A percentile compares a stretch with the other conserved stretches of the same genome.
Evolutionary conservation across 768 basidiomycete genomes (phyloP).

Genomic region (Lactarius sp.): DNA sequence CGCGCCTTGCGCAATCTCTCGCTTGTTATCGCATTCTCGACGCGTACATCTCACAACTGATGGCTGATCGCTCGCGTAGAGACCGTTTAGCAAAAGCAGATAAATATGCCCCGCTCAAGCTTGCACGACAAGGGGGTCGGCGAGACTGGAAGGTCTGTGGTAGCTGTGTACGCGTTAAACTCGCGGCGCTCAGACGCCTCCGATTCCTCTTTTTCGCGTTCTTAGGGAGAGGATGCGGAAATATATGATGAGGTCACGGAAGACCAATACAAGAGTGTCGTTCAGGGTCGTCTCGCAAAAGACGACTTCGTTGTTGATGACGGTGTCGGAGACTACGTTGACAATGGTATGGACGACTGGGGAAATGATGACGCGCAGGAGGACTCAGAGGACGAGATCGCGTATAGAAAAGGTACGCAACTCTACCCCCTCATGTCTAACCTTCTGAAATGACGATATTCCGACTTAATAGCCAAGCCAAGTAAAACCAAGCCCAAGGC

Average conservation of each 20-base stretch:
- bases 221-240: slow-evolving; percentile 51
- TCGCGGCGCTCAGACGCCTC: slow-evolving; percentile 8
- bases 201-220: slow-evolving; percentile 25
- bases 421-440: background rate
- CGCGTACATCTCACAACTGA: slow-evolving; percentile 9
- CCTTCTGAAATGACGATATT: slow-evolving; percentile 18
- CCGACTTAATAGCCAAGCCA: slow-evolving; percentile 38
- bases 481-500: slow-evolving; percentile 39
- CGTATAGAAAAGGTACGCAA: slow-evolving; percentile 30
- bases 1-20: slow-evolving; percentile 11
- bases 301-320: slow-evolving; percentile 98
- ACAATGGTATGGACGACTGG: slow-evolving; percentile 98
- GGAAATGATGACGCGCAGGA: slow-evolving; percentile 52
- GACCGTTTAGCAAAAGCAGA: slow-evolving; percentile 34
- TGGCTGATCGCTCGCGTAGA: slow-evolving; percentile 31
- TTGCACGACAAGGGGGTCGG: slow-evolving; percentile 36
- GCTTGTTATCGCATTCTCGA: background rate
- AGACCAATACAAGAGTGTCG: slow-evolving; percentile 82
- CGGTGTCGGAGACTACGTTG: slow-evolving; percentile 84
- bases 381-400: slow-evolving; percentile 34
- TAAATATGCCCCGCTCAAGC: slow-evolving; percentile 56
- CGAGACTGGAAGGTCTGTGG: slow-evolving; percentile 50
- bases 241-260: slow-evolving; percentile 91
- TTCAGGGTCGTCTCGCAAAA: slow-evolving; percentile 69
- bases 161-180: background rate